Base-by-base conservation (phyloP, 441 rosid species). In the Erysimum cheiri region DNA sequence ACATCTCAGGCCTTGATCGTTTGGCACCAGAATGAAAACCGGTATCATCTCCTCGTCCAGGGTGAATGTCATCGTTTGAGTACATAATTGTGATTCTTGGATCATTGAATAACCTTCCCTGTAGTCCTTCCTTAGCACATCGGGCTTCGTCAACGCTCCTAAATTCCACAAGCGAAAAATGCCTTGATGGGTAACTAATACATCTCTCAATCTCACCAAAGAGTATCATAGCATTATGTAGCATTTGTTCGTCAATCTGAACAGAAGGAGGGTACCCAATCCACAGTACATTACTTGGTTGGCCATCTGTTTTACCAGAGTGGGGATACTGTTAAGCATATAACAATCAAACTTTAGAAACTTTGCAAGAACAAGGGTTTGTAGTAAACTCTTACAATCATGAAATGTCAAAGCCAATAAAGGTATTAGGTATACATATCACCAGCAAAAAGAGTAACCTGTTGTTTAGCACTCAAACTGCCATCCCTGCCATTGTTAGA, bases 81-180 rank as follows among this genome's bases (percentile, higher is more conserved):
- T 74, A 95, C 92, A 84, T 85, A 19, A 90, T 95, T 31, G 93
- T 89, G 70, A 95, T 90, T 61, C 97, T 88, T 71, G 97, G 90
- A 73, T 95, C 97, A 54, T 86, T 88, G 69, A 95, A 89, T 68
- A 95, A 84, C 64, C 98, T 85, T 32, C 99, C 98, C 72, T 95
- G 97, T 74, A 92, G 77, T 15, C 95, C 98, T 78, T 92, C 99
- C 82, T 92, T 94, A 31, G 96, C 91, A 72, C 98, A 83, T 49
- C 92, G 86, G 68, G 99, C 99, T 85, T 95, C 98, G 63, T 92
- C 97, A 26, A 85, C 83, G 60, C 96, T 95, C 73, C 99, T 85
- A 78, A 95, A 95, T 81, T 91, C 93, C 77, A 92, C 96, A 79
- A 92, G 92, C 36, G 98, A 87, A 76, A 83, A 92, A 74, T 95